phyloP scores from a whole-genome alignment of 208 protist genomes.

The Strigomonas culicis region DNA sequence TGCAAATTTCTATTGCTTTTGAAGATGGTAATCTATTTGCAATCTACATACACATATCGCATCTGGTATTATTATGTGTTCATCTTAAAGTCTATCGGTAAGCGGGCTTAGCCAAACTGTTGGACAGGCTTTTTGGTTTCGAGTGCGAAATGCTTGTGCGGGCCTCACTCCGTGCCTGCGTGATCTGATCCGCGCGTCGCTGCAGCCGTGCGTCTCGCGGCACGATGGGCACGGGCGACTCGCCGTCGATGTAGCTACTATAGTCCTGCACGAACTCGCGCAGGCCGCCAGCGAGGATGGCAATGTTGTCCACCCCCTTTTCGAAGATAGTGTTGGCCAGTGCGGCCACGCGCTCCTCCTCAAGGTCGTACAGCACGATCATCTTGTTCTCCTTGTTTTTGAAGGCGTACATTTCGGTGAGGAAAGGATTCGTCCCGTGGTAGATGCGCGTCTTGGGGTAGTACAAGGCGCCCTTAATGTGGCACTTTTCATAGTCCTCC shows the following conservation, averaged over 20 bases:
- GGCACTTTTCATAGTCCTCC: constrained; percentile 76
- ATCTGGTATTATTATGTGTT: background rate
- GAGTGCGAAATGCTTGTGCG: constrained; percentile 49
- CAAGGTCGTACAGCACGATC: constrained; percentile 88
- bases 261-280: constrained; percentile 86
- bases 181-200: constrained; percentile 61
- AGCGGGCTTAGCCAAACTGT: constrained; percentile 46
- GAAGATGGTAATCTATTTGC: constrained; percentile 3
- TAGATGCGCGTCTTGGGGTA: constrained; percentile 75
- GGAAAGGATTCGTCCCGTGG: constrained; percentile 74
- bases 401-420: constrained; percentile 79
- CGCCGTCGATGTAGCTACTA: constrained; percentile 40
- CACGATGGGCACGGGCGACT: constrained; percentile 57
- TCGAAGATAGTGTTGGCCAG: constrained; percentile 73
- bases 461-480: constrained; percentile 76
- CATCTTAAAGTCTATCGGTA: background rate
- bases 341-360: constrained; percentile 56
- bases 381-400: constrained; percentile 86
- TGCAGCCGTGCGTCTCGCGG: constrained; percentile 64
- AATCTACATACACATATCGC: constrained; percentile 4
- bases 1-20: background rate
- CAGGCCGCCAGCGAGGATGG: constrained; percentile 74
- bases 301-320: constrained; percentile 88
- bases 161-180: constrained; percentile 70
- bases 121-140: constrained; percentile 86